Evolutionary conservation across 495 filamentous ascomycete genomes (phyloP).

Genomic region (Amniculicola lignicola): DNA sequence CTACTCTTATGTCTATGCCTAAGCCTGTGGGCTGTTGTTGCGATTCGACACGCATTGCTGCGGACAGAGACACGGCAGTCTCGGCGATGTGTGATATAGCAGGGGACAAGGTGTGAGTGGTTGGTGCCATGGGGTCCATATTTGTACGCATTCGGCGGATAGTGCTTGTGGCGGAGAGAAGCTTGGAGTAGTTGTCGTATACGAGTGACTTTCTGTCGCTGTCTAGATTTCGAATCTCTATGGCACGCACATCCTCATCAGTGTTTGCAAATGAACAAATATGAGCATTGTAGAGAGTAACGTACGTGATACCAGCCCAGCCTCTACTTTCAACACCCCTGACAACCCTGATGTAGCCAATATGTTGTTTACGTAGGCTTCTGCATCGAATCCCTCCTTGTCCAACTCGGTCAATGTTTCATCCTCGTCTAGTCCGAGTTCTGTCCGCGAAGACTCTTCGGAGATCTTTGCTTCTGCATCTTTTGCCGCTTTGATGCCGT

Average conservation of each 20-base stretch:
- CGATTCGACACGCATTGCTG: constrained; percentile 39
- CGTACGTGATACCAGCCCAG: constrained; percentile 55
- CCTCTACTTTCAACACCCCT: constrained; percentile 62
- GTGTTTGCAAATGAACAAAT: neutral
- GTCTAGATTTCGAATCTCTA: constrained; percentile 83
- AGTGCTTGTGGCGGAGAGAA: constrained; percentile 92
- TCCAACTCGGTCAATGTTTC: constrained; percentile 54
- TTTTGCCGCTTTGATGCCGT: constrained; percentile 66
- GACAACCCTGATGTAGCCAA: constrained; percentile 62
- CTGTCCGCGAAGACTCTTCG: constrained; percentile 23
- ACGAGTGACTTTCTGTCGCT: constrained; percentile 95
- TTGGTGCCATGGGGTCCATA: constrained; percentile 70
- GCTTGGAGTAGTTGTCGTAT: constrained; percentile 96
- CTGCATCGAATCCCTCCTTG: constrained; percentile 52
- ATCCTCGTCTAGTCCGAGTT: constrained; percentile 33
- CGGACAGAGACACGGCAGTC: constrained; percentile 64
- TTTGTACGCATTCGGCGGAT: constrained; percentile 78
- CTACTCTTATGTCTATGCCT: constrained; percentile 6
- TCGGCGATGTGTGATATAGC: constrained; percentile 80
- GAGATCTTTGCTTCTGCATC: constrained; percentile 25
- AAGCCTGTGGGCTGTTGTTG: neutral
- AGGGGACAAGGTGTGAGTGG: constrained; percentile 68
- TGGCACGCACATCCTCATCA: constrained; percentile 4
- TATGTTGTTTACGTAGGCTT: constrained; percentile 60
- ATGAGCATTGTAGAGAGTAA: neutral